phyloP scores from a whole-genome alignment of 1,139 yeast genomes.

The Suhomyces wounanorum region DNA sequence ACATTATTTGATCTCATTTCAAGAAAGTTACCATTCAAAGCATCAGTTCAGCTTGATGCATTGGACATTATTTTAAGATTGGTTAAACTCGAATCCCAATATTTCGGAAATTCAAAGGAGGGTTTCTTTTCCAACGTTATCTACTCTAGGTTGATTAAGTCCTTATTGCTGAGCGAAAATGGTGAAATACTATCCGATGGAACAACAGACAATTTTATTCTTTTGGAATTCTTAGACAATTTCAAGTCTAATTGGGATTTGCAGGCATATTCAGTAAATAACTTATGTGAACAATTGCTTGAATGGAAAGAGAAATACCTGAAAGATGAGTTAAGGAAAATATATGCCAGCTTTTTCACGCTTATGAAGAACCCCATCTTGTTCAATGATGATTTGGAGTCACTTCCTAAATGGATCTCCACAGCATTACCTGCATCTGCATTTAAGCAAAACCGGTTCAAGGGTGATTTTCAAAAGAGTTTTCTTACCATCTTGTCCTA shows the following conservation, averaged over 20 bases:
- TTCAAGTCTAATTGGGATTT: constrained; percentile 63
- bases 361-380: constrained; percentile 36
- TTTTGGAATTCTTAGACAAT: constrained; percentile 60
- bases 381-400: constrained; percentile 32
- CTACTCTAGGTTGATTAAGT: constrained; percentile 49
- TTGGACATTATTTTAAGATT: constrained; percentile 66
- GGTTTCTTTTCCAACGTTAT: constrained; percentile 66
- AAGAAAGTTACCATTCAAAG: constrained; percentile 33
- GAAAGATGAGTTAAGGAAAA: constrained; percentile 21
- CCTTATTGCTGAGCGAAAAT: constrained; percentile 45
- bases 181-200: constrained; percentile 46
- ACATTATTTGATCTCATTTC: constrained; percentile 44
- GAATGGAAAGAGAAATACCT: constrained; percentile 24
- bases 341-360: constrained; percentile 44
- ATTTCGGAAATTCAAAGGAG: constrained; percentile 48
- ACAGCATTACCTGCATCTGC: constrained; percentile 56
- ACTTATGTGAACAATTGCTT: constrained; percentile 24
- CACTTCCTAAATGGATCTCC: constrained; percentile 32
- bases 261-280: constrained; percentile 63
- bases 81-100: constrained; percentile 58
- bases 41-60: constrained; percentile 59
- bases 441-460: constrained; percentile 59
- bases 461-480: constrained; percentile 65
- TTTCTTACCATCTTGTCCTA: constrained; percentile 60
- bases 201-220: constrained; percentile 52